Evolutionary conservation across 75 land plant genomes (phyloP), one percentile per base, ranked within the genome.

Genomic region (Ceratopteris richardii): DNA sequence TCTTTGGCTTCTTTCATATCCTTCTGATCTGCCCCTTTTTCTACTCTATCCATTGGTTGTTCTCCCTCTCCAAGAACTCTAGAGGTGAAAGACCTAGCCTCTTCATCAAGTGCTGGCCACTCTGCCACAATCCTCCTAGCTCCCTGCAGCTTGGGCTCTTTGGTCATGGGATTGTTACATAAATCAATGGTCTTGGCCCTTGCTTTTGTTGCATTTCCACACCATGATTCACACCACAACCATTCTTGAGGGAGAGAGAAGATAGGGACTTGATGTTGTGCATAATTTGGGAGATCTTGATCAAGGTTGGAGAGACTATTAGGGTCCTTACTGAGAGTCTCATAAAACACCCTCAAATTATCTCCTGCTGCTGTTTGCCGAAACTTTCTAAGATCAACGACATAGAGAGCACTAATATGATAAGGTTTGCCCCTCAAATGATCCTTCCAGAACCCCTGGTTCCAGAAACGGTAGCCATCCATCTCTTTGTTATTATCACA

Each of bases 181-280:
- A 94, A 73, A 60, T 94, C 98, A 64, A 94, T 94, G 1, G 98
- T 94, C 57, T 89, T 94, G 52, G 98, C 96, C 58, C 77, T 81
- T 31, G 81, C 70, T 65, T 94, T 94, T 54, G 98, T 94, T 17
- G 85, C 74, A 68, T 94, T 89, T 26, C 98, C 98, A 71, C 98
- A 94, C 98, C 98, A 94, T 6, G 98, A 94, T 58, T 94, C 98
- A 63, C 98, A 94, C 98, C 98, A 94, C 7, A 94, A 79, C 98
- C 98, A 94, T 75, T 94, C 96, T 63, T 89, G 96, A 2, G 98
- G 98, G 2, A 94, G 78, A 13, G 98, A 94, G 48, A 82, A 94
- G 29, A 94, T 94, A 21, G 90, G 98, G 2, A 94, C 98, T 51
- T 72, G 77, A 51, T 94, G 98, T 64, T 94, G 98, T 26, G 98